Conservation (phyloP, 2,329 filamentous ascomycete species). For the Colletotrichum viniferum region DNA sequence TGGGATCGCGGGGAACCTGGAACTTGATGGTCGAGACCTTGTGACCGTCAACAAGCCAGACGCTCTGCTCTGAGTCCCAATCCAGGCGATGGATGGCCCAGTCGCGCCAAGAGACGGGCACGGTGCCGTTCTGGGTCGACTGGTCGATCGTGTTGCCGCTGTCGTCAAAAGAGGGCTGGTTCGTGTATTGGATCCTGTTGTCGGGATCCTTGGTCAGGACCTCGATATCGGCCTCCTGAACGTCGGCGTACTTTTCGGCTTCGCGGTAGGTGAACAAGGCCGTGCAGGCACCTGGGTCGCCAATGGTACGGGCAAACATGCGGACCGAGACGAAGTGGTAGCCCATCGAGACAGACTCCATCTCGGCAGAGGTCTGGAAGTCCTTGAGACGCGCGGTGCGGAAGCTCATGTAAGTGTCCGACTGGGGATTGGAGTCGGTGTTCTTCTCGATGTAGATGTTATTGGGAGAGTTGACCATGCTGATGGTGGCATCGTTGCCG, state of each 20-base stretch:
- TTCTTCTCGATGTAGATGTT: conserved; percentile 53
- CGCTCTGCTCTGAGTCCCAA: conserved; percentile 57
- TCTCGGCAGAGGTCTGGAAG: conserved; percentile 54
- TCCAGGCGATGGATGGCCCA: conserved; percentile 66
- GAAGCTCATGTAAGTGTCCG: conserved; percentile 51
- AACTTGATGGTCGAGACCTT: conserved; percentile 57
- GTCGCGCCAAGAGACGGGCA: conserved; percentile 54
- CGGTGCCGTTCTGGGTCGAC: conserved; percentile 52
- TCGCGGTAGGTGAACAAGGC: conserved; percentile 59
- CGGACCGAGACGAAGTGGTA: conserved; percentile 49
- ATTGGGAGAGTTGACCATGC: conserved; percentile 46
- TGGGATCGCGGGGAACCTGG: conserved; percentile 57
- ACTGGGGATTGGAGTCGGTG: conserved; percentile 32
- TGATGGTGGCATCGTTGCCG: conserved; percentile 32
- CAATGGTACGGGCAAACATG: conserved; percentile 55
- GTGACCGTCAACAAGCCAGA: conserved; percentile 60
- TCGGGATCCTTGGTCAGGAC: conserved; percentile 51
- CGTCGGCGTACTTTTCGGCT: conserved; percentile 34
- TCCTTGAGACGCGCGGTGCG: conserved; percentile 46
- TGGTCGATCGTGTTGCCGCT: conserved; percentile 46
- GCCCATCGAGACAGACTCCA: conserved; percentile 41
- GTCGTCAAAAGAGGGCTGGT: conserved; percentile 58
- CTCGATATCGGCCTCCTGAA: conserved; percentile 60
- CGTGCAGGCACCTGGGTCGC: conserved; percentile 52
- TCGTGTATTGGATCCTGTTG: conserved; percentile 59